phyloP scores from a whole-genome alignment of 2,329 filamentous ascomycete genomes.

The Trichoderma guizhouense region DNA sequence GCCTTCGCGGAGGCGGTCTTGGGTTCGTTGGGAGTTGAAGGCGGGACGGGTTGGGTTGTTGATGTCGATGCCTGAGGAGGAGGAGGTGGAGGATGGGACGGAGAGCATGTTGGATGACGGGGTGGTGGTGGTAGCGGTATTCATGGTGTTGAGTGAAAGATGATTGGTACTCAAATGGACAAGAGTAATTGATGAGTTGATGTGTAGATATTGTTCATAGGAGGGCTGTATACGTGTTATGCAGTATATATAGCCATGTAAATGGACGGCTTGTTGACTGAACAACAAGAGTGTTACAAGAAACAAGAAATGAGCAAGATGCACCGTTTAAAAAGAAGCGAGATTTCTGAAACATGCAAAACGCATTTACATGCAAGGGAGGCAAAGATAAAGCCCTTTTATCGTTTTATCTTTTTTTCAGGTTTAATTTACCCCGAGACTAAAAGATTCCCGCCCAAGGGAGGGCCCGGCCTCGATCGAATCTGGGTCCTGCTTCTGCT shows the following conservation, averaged over 20 bases:
- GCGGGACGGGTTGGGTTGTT: constrained; percentile 38
- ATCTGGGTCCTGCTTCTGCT: neutral
- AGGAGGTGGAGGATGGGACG: neutral
- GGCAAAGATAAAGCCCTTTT: neutral
- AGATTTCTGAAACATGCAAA: neutral
- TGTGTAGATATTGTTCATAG: neutral
- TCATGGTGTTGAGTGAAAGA: neutral
- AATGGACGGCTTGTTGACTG: neutral
- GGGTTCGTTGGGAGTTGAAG: constrained; percentile 50
- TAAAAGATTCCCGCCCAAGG: neutral
- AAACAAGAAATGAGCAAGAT: neutral
- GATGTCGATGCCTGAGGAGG: neutral
- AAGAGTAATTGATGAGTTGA: neutral
- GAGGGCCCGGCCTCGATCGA: neutral
- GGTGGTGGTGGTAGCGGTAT: neutral
- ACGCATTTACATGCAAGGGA: neutral
- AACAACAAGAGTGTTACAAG: neutral
- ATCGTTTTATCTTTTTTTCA: neutral
- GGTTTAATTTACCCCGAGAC: neutral
- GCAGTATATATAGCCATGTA: neutral
- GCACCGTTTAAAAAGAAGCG: neutral
- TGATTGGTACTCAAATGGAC: neutral
- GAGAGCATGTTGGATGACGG: neutral
- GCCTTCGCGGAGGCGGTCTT: constrained; percentile 50
- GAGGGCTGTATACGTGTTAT: neutral